These are phyloP conservation scores for Phytophthora palmivora DNA, from an alignment of 352 stramenopile genomes.

Conservation along the genomic window DNA sequence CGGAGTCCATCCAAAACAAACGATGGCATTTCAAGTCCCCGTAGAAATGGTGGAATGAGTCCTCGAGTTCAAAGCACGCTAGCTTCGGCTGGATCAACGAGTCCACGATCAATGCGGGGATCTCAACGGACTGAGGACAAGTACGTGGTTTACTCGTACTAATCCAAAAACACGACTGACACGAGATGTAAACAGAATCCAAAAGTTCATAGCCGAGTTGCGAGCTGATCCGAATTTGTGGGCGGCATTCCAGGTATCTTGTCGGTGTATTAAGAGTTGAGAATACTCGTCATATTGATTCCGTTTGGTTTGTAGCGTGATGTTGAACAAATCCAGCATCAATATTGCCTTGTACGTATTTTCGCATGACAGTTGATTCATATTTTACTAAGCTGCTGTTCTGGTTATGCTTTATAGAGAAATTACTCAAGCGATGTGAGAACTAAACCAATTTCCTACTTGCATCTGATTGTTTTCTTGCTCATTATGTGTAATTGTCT, in stretches of 20 bases:
- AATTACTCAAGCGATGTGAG: slow-evolving; percentile 49
- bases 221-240: slow-evolving; percentile 61
- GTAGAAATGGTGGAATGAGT: slow-evolving; percentile 17
- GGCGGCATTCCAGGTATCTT: slow-evolving; percentile 57
- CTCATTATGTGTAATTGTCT: no score
- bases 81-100: slow-evolving; percentile 1
- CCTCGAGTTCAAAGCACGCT: slow-evolving; percentile 13
- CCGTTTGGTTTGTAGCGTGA: slow-evolving; percentile 40
- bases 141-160: slow-evolving; percentile 8
- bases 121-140: slow-evolving; percentile 32
- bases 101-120: slow-evolving; percentile 15
- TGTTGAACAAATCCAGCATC: slow-evolving; percentile 45
- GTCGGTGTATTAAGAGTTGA: background rate
- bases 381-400: background rate
- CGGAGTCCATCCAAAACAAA: slow-evolving; percentile 17
- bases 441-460: slow-evolving; percentile 4
- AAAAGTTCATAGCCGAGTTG: slow-evolving; percentile 60
- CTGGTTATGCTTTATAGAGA: slow-evolving; percentile 30
- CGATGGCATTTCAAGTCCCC: slow-evolving; percentile 12
- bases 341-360: slow-evolving; percentile 49
- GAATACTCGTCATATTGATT: background rate
- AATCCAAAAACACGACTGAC: slow-evolving; percentile 2
- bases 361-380: background rate
- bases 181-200: slow-evolving; percentile 47
- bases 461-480: no score